Evolutionary conservation across 306 rosid species (phyloP).

Genomic region (Acmispon strigosus): DNA sequence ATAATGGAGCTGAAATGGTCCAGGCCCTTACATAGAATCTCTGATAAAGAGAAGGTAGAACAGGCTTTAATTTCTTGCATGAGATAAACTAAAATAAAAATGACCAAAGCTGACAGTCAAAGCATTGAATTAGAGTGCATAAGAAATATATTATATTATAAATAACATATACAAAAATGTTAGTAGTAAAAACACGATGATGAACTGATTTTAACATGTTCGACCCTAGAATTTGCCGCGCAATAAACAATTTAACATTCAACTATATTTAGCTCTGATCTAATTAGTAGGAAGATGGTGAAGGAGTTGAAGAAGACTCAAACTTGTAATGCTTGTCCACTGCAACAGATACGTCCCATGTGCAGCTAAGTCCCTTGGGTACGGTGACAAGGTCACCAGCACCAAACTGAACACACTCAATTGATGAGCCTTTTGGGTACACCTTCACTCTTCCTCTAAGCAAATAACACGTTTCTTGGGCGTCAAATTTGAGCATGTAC

Average conservation of each 20-base stretch:
- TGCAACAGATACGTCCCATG: conserved; percentile 78
- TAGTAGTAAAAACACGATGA: no score
- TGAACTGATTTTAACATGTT: no score
- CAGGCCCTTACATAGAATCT: neutral
- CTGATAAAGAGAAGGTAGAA: neutral
- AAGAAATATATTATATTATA: no score
- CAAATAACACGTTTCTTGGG: conserved; percentile 65
- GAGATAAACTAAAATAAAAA: neutral
- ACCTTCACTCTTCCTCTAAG: conserved; percentile 72
- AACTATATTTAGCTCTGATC: neutral
- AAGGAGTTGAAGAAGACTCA: conserved; percentile 31
- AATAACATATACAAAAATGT: no score
- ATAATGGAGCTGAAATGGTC: neutral
- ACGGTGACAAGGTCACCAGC: conserved; percentile 74
- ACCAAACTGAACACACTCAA: conserved; percentile 53
- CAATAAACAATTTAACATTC: no score
- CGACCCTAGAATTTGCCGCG: no score
- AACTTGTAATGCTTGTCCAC: conserved; percentile 79
- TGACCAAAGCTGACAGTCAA: conserved; percentile 40
- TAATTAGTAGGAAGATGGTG: neutral
- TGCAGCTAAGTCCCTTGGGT: conserved; percentile 77
- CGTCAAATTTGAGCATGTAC: conserved; percentile 67
- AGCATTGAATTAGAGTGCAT: conserved; percentile 28
- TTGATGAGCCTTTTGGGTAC: conserved; percentile 46
- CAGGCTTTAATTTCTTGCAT: neutral